Evolutionary conservation across 2,329 filamentous ascomycete species (phyloP).

Genomic region (Fusarium vanettenii): DNA sequence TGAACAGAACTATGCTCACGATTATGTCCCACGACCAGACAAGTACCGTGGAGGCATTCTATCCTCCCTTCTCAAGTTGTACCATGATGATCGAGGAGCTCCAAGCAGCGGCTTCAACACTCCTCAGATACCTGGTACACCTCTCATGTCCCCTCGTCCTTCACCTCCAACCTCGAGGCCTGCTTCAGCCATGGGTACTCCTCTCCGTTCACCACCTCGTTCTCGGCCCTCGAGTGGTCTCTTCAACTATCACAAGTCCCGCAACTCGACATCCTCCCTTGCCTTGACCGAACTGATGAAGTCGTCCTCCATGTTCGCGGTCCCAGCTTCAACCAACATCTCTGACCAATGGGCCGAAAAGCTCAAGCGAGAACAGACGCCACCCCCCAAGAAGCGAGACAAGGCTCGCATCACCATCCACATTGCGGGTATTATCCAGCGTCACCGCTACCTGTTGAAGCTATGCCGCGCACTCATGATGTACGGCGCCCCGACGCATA

Average conservation of each 20-base stretch:
- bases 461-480: constrained; percentile 89
- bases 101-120: constrained; percentile 56
- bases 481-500: constrained; percentile 91
- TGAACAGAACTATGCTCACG: constrained; percentile 62
- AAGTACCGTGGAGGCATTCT: constrained; percentile 81
- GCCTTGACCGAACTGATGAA: constrained; percentile 65
- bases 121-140: constrained; percentile 52
- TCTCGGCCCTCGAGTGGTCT: constrained; percentile 54
- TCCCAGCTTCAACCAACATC: constrained; percentile 58
- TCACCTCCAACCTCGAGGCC: constrained; percentile 57
- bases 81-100: constrained; percentile 61
- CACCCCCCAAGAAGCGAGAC: constrained; percentile 51
- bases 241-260: constrained; percentile 56
- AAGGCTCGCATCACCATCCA: constrained; percentile 64
- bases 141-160: constrained; percentile 54
- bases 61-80: constrained; percentile 77
- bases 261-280: constrained; percentile 56
- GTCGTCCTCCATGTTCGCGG: constrained; percentile 64
- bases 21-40: constrained; percentile 73
- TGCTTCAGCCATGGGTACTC: constrained; percentile 50
- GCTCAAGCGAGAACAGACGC: constrained; percentile 52
- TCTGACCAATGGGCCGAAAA: constrained; percentile 59
- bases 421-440: constrained; percentile 76
- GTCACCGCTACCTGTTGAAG: constrained; percentile 86
- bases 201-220: constrained; percentile 45